Evolutionary conservation across 805 yeast species (phyloP).

Genomic region (Tetrapisispora nanseiensis): DNA sequence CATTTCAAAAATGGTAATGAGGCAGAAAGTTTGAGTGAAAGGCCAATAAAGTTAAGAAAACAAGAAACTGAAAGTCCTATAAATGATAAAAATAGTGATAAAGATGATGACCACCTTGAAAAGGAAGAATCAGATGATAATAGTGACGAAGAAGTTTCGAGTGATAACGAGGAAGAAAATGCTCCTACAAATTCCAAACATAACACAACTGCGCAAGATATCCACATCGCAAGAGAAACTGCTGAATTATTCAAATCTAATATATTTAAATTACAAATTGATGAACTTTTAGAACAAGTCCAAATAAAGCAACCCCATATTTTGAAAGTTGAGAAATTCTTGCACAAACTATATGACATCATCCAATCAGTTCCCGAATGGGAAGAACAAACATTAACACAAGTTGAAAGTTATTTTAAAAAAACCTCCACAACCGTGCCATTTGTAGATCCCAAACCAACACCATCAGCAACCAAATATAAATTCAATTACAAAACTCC

Average conservation of each 20-base stretch:
- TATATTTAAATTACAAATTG: conserved; percentile 90
- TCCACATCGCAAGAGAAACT: conserved; percentile 86
- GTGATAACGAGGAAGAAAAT: conserved; percentile 4
- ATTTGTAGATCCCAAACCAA: conserved; percentile 84
- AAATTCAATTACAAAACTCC: conserved; percentile 64
- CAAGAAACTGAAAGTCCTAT: conserved; percentile 15
- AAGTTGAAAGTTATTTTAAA: conserved; percentile 47
- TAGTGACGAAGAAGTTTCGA: conserved; percentile 11
- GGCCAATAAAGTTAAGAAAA: conserved; percentile 2
- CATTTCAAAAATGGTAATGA: neutral
- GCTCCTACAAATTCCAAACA: conserved; percentile 4
- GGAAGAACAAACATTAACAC: conserved; percentile 41
- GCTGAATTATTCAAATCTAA: conserved; percentile 91
- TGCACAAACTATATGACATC: conserved; percentile 62
- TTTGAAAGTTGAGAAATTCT: conserved; percentile 56
- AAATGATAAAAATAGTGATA: too few species aligned
- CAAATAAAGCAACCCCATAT: conserved; percentile 62
- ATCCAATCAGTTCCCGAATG: conserved; percentile 56
- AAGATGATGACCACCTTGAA: conserved; percentile 22
- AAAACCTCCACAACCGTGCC: conserved; percentile 57
- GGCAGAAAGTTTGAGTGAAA: neutral
- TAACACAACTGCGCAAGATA: conserved; percentile 49
- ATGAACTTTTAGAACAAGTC: conserved; percentile 77
- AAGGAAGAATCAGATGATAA: conserved; percentile 14
- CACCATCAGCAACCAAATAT: conserved; percentile 48